These are phyloP conservation scores for Amphicarpaea edgeworthii DNA, from an alignment of 306 rosid genomes.

Conservation along the genomic window DNA sequence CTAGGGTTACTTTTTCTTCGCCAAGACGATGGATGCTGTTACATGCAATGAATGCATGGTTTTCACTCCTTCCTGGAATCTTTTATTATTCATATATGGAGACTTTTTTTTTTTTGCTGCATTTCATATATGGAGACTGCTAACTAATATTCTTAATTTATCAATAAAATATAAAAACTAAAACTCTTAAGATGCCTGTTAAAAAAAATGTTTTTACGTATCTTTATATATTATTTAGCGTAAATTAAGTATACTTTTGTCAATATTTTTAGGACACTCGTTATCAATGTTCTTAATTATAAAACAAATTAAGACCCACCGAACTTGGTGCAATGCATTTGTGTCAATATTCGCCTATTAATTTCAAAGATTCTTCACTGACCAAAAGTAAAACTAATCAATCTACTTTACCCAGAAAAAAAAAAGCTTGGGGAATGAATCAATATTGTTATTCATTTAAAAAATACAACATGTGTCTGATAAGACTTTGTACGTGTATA, in stretches of 20 bases:
- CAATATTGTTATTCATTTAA: not conserved
- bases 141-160: not conserved
- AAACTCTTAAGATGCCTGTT: not conserved
- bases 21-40: constrained; percentile 15
- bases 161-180: no score
- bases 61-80: constrained; percentile 4
- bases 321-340: constrained; percentile 49
- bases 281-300: not conserved
- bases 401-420: not conserved
- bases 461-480: not conserved
- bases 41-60: constrained; percentile 47
- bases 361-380: constrained; percentile 46
- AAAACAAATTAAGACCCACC: constrained; percentile 36
- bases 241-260: not conserved
- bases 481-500: not conserved
- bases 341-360: constrained; percentile 13
- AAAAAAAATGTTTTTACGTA: not conserved
- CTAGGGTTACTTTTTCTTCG: constrained; percentile 19
- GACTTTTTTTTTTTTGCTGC: no score
- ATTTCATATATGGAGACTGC: not conserved
- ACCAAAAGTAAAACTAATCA: constrained; percentile 23
- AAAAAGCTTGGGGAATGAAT: constrained; percentile 2
- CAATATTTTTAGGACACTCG: not conserved
- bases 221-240: not conserved
- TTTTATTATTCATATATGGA: not conserved